Base-by-base conservation (phyloP, 345 rosid genomes). In the Psidium guajava region DNA sequence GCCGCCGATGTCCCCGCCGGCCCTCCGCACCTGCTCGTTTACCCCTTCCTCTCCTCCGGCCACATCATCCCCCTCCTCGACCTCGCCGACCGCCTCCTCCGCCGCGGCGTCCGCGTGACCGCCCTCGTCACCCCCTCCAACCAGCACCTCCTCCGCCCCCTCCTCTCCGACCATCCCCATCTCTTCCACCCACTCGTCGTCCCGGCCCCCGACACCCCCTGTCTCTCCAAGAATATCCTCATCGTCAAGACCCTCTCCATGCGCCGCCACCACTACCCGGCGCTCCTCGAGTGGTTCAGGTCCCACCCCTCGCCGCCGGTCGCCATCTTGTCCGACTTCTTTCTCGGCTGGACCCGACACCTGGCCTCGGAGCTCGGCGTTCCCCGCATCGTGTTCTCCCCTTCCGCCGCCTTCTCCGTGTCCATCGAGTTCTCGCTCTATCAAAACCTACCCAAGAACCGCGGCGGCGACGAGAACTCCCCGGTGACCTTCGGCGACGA, bases 11-110 rank as follows among this genome's bases (percentile, higher is more conserved):
- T 15, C 22, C 75, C 75, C 1, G 22, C 74, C 75, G 8, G 84
- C 85, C 85, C 84, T 3, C 88, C 91, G 4, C 95, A 93, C 88
- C 58, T 95, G 54, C 92, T 95, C 16, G 88, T 95, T 51, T 87
- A 88, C 57, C 96, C 98, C 14, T 92, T 89, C 88, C 92, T 93
- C 5, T 93, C n/a, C 24, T 86, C 88, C 21, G 98, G 97, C 84
- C 98, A 95, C 88, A 75, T 95, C 82, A 90, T 94, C 85, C 94
- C 97, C 59, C 92, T 94, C 85, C 91, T 94, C 53, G 98, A 94
- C 85, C 93, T 95, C 87, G n/a, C 96, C 82, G 88, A 89, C 83
- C 88, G 87, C 8, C 85, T 94, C 7, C 88, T 88, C 88, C 36
- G 42, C 89, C 93, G 91, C 59, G 92, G 94, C 88, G 85, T 90